Evolutionary conservation across 208 protist genomes (phyloP), one percentile per base, ranked within the genome.

Genomic region (Borovskyia barvae): DNA sequence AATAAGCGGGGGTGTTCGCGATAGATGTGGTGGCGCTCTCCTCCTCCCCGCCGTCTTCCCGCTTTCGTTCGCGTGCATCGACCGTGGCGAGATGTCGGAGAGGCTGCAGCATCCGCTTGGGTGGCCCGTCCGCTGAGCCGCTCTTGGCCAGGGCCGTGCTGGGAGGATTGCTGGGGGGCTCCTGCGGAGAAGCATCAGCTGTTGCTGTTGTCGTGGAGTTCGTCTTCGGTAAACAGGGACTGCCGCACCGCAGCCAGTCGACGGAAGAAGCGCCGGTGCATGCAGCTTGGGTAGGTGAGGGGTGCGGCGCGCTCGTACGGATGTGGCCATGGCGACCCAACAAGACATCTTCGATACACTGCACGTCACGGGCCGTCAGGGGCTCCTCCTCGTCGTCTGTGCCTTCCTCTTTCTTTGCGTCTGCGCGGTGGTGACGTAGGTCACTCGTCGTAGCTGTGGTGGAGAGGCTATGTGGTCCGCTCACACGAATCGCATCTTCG

Each of bases 21-120:
- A 28, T 37, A n/a, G 28, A 47, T 1, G 36, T 46, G 25, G 39
- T 9, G 25, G 24, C 15, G 20, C 52, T 36, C 25, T 15, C 39
- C 9, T 14, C 30, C n/a, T 58, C 39, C 14, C 32, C 9, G 14
- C 22, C 20, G n/a, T n/a, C n/a, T n/a, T n/a, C n/a, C 35, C 35
- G 35, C 35, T 8, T 39, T 39, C 25, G 39, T 17, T 58, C 47
- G 20, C 35, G n/a, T 20, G 6, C 11, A 29, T 49, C 53, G 6
- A 42, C 47, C 6, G 32, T 12, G 8, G 46, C 5, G 15, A 62
- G 22, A n/a, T 42, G 26, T 1, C 25, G 22, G 0, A 61, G 15
- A 2, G 63, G 63, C 0, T 24, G 45, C n/a, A 70, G 39, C 54
- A 70, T 61, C 17, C 39, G 46, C 4, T 14, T 49, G 26, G 54